Evolutionary conservation across 768 basidiomycete species (phyloP).

Genomic region (Calocera viscosa): DNA sequence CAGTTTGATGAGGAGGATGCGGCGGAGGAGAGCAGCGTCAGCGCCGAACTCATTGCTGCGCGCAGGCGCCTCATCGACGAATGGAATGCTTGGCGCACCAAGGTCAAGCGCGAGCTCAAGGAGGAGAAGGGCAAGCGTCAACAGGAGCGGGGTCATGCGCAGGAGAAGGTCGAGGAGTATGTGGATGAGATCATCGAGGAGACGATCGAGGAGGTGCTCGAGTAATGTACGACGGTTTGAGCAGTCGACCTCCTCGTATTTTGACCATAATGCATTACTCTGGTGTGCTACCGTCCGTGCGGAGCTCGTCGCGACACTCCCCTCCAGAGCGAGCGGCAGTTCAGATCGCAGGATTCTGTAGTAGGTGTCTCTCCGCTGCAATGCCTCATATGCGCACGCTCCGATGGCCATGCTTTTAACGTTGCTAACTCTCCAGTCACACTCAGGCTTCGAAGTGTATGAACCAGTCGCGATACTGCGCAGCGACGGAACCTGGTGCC

Average conservation of each 20-base stretch:
- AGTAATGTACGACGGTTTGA: background rate
- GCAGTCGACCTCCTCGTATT: background rate
- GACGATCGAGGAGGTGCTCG: constrained; percentile 54
- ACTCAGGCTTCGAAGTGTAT: too few relatives aligned
- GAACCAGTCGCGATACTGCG: too few relatives aligned
- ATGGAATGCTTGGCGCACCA: constrained; percentile 93
- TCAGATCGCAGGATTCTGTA: too few relatives aligned
- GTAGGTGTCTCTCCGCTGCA: too few relatives aligned
- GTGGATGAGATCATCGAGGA: constrained; percentile 88
- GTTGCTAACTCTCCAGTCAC: too few relatives aligned
- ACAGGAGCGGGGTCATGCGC: constrained; percentile 41
- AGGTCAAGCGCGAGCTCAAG: constrained; percentile 52
- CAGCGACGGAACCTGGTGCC: too few relatives aligned
- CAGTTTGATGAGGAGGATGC: constrained; percentile 95
- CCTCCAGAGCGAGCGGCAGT: too few relatives aligned
- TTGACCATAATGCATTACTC: background rate
- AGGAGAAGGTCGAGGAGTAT: constrained; percentile 90
- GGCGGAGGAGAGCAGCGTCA: constrained; percentile 85
- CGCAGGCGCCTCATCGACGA: constrained; percentile 89
- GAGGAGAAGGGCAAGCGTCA: constrained; percentile 34
- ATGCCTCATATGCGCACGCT: too few relatives aligned
- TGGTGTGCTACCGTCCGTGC: background rate
- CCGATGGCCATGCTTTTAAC: too few relatives aligned
- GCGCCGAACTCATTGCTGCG: constrained; percentile 80
- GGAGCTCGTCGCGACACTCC: too few relatives aligned